Base-by-base conservation (phyloP, 495 filamentous ascomycete genomes). In the Lepraria neglecta region DNA sequence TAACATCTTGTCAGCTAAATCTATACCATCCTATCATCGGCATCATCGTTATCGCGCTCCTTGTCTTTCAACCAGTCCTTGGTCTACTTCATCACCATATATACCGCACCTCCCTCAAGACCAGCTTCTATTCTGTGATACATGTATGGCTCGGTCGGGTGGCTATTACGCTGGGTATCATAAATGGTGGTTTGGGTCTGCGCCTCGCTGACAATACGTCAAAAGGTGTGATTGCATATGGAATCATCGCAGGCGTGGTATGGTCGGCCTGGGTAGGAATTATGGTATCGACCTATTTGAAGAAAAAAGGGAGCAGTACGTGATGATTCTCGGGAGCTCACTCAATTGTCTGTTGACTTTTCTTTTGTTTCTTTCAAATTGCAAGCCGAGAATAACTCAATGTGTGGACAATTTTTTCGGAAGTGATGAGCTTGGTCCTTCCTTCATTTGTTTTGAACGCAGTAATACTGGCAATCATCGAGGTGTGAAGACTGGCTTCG, bases 101-200 rank as follows among this genome's bases (percentile, higher is more conserved):
- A 19, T 52, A 57, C 54, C 17, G 10, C 3, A 7, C 21, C 15
- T 15, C 30, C 24, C 19, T 15, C n/a, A 15, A 17, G 1, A 35
- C 27, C 31, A 48, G 47, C 0, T 74, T 19, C 43, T 54, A 44
- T 42, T 38, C 56, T 10, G 7, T 35, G 10, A 4, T 38, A 4
- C 89, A 92, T 67, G 81, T 86, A 64, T 90, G 88, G 87, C 81
- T 78, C 58, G 89, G 88, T 5, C 80, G 89, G 1, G 51, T 71
- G 6, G 62, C 88, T 42, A 78, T 91, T 27, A 65, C 77, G 3
- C 67, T 89, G 17, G 89, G 83, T 3, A 74, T 88, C 48, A 74
- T 90, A 58, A 89, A 90, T 70, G 88, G 82, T 58, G 87, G 88
- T 0, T 70, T 89, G 6, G 88, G 88, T 0, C 75, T 90, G 17